Percentiles rank a stretch among this genome's conserved stretches.
These are phyloP conservation scores for Eruca vesicaria DNA, from an alignment of 441 rosid genomes.

Conservation along the genomic window DNA sequence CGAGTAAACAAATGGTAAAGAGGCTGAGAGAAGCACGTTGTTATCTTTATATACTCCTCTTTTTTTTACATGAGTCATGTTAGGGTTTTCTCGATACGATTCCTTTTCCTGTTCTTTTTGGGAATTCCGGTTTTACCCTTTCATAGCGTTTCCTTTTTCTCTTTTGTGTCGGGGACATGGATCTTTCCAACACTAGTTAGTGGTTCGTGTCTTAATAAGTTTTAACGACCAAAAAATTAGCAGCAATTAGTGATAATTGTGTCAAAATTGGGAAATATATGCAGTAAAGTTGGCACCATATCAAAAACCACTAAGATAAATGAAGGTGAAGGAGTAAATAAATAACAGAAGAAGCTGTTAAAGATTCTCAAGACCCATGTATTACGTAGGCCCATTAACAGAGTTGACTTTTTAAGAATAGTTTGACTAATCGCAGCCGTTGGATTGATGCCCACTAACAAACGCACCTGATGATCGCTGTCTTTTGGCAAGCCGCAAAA, in stretches of 20 bases:
- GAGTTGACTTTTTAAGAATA: background rate
- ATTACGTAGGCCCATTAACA: background rate
- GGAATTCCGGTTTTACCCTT: background rate
- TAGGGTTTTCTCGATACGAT: background rate
- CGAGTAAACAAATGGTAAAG: background rate
- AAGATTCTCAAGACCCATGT: background rate
- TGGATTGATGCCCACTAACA: background rate
- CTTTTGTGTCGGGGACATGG: background rate
- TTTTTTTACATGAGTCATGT: background rate
- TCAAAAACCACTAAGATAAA: no score
- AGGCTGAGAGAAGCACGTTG: background rate
- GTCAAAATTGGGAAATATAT: no score
- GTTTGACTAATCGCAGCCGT: constrained; percentile 18
- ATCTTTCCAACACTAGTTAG: background rate
- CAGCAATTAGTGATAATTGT: no score
- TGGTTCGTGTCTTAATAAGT: background rate
- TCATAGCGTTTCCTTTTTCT: background rate
- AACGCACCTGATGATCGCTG: constrained; percentile 13
- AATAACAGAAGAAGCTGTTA: background rate
- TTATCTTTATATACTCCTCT: background rate
- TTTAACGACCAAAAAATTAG: background rate
- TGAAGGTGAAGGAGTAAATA: no score
- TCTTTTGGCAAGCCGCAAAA: constrained; percentile 29
- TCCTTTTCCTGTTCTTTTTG: background rate
- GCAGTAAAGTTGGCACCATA: no score